Base-by-base conservation (phyloP, 1,139 yeast genomes). In the Candida sp. region DNA sequence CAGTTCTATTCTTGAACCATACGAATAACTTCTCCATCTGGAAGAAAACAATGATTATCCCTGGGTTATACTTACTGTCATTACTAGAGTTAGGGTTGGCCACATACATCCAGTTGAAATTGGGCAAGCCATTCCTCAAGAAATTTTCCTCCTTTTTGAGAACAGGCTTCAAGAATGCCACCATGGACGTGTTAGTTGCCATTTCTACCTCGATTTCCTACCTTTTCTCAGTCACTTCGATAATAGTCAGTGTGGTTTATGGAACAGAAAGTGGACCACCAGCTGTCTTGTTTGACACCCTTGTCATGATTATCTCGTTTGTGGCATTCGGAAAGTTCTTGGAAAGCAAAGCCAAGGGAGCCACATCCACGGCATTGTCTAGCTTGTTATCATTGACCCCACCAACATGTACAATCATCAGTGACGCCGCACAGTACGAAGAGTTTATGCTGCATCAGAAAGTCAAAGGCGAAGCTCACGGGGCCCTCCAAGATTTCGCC, bases 111-210 rank as follows among this genome's bases (percentile, higher is more conserved):
- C 94, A 90, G 63, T 83, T 89, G 59, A 73, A 79, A 30, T 80
- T 85, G 54, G 98, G 89, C 1, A 62, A 71, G 7, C 77, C 79
- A 35, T 94, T 91, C 62, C 83, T 85, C 65, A 73, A 69, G 47
- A 86, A 90, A 53, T 83, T 96, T 8, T 75, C 70, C 60, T 80
- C 79, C 45, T 87, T 96, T n/a, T 56, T 92, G 17, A 73, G 73
- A 50, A 91, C 88, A 59, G 79, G 84, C 6, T 78, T 88, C 27
- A 62, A 56, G 39, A 71, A 69, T 45, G 97, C 98, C n/a, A 92
- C 96, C 23, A 96, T 96, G 99, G 99, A 96, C 68, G 91, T 93
- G 2, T 77, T 96, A 55, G 94, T 96, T 35, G 85, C 90, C 51
- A 76, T 90, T 31, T 91, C 98, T 3, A 92, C 98, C 0, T 73